A percentile compares a stretch with the other conserved stretches of the same genome.
These are phyloP conservation scores for Neurospora sp. DNA, from an alignment of 2,329 filamentous ascomycete genomes.

Conservation along the genomic window DNA sequence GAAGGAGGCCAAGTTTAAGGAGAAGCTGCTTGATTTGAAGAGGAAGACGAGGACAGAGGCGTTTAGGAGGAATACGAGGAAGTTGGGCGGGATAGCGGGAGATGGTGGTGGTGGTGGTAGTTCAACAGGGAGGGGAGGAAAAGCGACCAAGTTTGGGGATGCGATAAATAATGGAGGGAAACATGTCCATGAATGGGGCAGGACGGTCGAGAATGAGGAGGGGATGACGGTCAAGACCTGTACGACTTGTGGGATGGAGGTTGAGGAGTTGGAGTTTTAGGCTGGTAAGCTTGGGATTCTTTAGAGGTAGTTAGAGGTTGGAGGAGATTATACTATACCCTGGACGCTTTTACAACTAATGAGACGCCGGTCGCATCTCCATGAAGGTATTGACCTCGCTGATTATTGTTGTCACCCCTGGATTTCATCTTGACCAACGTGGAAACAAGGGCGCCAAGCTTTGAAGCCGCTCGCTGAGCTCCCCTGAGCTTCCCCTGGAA, in stretches of 20 bases:
- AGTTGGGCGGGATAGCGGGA: slow-evolving; percentile 23
- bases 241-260: slow-evolving; percentile 65
- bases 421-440: background rate
- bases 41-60: slow-evolving; percentile 88
- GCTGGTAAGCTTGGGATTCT: background rate
- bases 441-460: background rate
- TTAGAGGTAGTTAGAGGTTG: background rate
- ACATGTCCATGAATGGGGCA: slow-evolving; percentile 85
- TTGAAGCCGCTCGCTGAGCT: background rate
- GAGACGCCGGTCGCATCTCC: background rate
- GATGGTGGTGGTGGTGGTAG: slow-evolving; percentile 18
- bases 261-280: slow-evolving; percentile 63
- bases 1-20: slow-evolving; percentile 87
- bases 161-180: slow-evolving; percentile 54
- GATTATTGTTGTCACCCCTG: background rate
- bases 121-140: slow-evolving; percentile 16
- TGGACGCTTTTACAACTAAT: no score
- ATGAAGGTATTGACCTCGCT: background rate
- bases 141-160: slow-evolving; percentile 62
- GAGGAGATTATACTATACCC: background rate
- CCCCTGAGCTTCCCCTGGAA: background rate
- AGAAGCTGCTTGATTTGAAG: slow-evolving; percentile 81
- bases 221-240: slow-evolving; percentile 78
- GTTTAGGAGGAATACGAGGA: slow-evolving; percentile 60
- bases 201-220: slow-evolving; percentile 55